Evolutionary conservation across 2,329 filamentous ascomycete species (phyloP).

Genomic region (Emmonsia crescens): DNA sequence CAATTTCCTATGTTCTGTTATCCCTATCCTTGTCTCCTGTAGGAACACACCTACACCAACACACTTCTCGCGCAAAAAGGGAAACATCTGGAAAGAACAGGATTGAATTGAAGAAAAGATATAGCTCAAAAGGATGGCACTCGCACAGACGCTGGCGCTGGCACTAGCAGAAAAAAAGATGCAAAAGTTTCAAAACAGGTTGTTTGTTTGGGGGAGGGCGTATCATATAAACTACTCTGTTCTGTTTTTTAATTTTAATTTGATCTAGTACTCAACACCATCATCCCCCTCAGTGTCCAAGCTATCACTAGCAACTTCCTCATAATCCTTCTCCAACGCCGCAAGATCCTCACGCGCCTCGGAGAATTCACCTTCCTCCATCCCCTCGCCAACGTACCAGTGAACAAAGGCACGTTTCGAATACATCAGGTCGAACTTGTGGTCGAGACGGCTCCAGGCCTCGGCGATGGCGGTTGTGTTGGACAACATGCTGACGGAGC

Average conservation of each 20-base stretch:
- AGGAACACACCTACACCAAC: not conserved
- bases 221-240: not conserved
- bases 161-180: not conserved
- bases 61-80: no score
- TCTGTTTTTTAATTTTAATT: no score
- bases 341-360: conserved; percentile 79
- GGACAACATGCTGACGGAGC: conserved; percentile 51
- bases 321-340: conserved; percentile 76
- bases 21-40: not conserved
- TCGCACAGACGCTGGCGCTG: not conserved
- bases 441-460: conserved; percentile 53
- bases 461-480: conserved; percentile 59
- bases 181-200: not conserved
- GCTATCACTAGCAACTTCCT: conserved; percentile 66
- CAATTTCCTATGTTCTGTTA: not conserved
- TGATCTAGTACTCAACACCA: conserved; percentile 27
- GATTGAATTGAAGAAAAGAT: not conserved
- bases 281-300: conserved; percentile 53
- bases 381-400: conserved; percentile 75
- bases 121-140: conserved; percentile 1
- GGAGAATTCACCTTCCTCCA: conserved; percentile 86
- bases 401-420: conserved; percentile 60
- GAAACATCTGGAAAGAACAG: not conserved
- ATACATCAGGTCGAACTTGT: conserved; percentile 63
- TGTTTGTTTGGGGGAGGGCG: not conserved